phyloP scores from a whole-genome alignment of 371 early-diverging fungal genomes.

The Mucor sp. region DNA sequence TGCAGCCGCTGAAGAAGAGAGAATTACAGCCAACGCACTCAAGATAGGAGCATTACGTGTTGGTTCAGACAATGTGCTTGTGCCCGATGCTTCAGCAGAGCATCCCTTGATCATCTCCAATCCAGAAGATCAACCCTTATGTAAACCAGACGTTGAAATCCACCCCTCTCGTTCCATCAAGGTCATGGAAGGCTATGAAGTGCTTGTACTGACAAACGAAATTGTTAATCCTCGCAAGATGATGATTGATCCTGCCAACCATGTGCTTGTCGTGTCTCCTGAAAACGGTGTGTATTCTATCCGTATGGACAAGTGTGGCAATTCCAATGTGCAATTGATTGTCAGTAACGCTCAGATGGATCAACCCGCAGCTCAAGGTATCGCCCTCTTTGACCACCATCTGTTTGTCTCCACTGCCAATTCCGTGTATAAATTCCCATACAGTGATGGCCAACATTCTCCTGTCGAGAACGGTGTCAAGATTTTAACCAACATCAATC shows the following conservation, averaged over 20 bases:
- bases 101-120: conserved; percentile 39
- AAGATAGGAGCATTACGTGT: conserved; percentile 33
- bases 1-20: not conserved
- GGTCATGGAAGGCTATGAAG: conserved; percentile 41
- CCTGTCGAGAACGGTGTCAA: conserved; percentile 23
- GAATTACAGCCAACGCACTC: not conserved
- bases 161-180: conserved; percentile 22
- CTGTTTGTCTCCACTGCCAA: conserved; percentile 38
- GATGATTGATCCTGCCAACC: conserved; percentile 39
- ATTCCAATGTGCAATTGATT: conserved; percentile 25
- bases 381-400: conserved; percentile 27
- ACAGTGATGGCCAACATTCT: conserved; percentile 48
- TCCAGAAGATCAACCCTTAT: conserved; percentile 40
- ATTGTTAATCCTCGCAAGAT: conserved; percentile 37
- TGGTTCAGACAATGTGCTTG: conserved; percentile 21
- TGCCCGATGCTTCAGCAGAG: conserved; percentile 47
- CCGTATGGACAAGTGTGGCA: conserved; percentile 49
- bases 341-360: conserved; percentile 17
- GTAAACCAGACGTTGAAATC: conserved; percentile 26
- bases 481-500: conserved; percentile 31
- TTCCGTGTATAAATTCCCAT: conserved; percentile 39
- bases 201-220: conserved; percentile 29
- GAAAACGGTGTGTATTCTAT: conserved; percentile 34
- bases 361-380: conserved; percentile 24
- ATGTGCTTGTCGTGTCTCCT: conserved; percentile 38